phyloP scores from a whole-genome alignment of 164 flowering plant genomes.

The Vitis cinerea region DNA sequence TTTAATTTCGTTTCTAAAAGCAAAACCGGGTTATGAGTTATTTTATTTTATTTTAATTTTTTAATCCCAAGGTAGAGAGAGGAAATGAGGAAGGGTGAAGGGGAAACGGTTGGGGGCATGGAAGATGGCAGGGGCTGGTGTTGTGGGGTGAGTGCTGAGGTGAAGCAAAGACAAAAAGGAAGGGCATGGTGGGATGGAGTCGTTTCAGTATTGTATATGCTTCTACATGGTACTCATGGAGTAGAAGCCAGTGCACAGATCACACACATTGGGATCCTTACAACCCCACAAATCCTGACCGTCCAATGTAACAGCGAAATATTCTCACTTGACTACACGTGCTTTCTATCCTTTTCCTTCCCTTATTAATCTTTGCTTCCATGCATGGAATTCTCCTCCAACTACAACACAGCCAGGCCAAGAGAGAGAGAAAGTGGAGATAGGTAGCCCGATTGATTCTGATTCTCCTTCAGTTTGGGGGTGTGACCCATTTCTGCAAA shows the following conservation, averaged over 20 bases:
- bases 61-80: no score
- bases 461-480: slow-evolving; percentile 7
- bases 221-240: slow-evolving; percentile 7
- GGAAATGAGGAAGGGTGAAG: no score
- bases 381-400: slow-evolving; percentile 57
- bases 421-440: slow-evolving; percentile 10
- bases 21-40: no score
- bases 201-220: no score
- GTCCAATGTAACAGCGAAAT: slow-evolving; percentile 17
- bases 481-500: slow-evolving; percentile 10
- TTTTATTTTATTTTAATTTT: no score
- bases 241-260: not conserved
- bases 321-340: slow-evolving; percentile 31
- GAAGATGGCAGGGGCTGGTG: no score
- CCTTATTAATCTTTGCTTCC: slow-evolving; percentile 23
- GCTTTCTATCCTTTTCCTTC: slow-evolving; percentile 19
- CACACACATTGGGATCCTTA: slow-evolving; percentile 18
- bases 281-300: slow-evolving; percentile 22
- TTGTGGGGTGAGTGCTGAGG: no score
- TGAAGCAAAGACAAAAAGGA: no score
- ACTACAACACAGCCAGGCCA: slow-evolving; percentile 19
- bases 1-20: no score
- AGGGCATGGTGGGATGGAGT: no score
- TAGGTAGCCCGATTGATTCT: slow-evolving; percentile 23
- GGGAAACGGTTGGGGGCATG: no score